These are phyloP conservation scores for Cladosporium halotolerans DNA, from an alignment of 2,329 filamentous ascomycete genomes.

Conservation along the genomic window DNA sequence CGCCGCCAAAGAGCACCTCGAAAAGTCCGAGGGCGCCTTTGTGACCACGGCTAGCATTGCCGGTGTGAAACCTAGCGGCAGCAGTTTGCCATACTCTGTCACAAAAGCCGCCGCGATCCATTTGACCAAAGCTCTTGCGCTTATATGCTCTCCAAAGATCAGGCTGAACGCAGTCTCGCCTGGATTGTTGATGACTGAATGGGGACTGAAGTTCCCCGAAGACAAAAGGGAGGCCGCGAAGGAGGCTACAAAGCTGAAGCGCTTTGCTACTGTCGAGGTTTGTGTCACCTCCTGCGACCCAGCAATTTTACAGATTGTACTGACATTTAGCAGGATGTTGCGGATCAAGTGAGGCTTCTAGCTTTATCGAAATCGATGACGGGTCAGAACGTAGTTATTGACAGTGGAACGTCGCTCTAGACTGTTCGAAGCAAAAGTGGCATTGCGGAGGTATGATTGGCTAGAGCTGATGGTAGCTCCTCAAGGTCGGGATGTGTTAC, in stretches of 20 bases:
- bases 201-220: slow-evolving; percentile 44
- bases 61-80: slow-evolving; percentile 58
- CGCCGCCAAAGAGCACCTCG: slow-evolving; percentile 49
- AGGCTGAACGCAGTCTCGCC: slow-evolving; percentile 56
- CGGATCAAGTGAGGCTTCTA: slow-evolving; percentile 48
- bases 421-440: too few relatives aligned
- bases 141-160: slow-evolving; percentile 49
- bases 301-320: background rate
- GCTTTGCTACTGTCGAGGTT: slow-evolving; percentile 50
- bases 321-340: slow-evolving; percentile 40
- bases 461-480: too few relatives aligned
- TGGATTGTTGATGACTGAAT: slow-evolving; percentile 43
- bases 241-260: slow-evolving; percentile 41
- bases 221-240: slow-evolving; percentile 38
- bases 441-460: too few relatives aligned
- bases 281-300: background rate
- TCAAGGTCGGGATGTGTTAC: too few relatives aligned
- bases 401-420: slow-evolving; percentile 35
- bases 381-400: slow-evolving; percentile 48
- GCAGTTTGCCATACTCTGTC: slow-evolving; percentile 43
- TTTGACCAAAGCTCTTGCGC: slow-evolving; percentile 49
- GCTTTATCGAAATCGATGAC: slow-evolving; percentile 46
- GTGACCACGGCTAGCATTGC: slow-evolving; percentile 60
- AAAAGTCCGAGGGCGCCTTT: slow-evolving; percentile 54
- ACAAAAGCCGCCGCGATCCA: slow-evolving; percentile 43